Evolutionary conservation across 352 stramenopile genomes (phyloP).

Genomic region (Aphanomyces stellatus): DNA sequence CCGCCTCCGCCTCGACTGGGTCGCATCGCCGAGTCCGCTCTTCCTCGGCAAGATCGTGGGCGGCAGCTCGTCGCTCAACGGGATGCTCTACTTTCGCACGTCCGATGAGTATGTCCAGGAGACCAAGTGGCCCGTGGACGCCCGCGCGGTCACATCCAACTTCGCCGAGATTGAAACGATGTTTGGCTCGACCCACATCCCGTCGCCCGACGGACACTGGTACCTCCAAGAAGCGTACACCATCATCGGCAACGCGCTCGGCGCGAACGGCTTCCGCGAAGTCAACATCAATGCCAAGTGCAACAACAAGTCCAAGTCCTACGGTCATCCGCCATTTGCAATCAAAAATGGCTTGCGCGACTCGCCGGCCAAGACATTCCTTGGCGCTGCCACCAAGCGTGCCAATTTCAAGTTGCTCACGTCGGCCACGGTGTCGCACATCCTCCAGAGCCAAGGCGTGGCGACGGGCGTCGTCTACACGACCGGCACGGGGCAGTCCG

Average conservation of each 20-base stretch:
- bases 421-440: conserved; percentile 35
- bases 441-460: conserved; percentile 35
- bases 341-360: conserved; percentile 51
- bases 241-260: conserved; percentile 35
- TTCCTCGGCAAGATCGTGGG: conserved; percentile 71
- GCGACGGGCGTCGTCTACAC: conserved; percentile 44
- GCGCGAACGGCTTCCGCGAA: conserved; percentile 30
- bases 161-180: conserved; percentile 41
- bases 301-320: conserved; percentile 50
- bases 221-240: conserved; percentile 48
- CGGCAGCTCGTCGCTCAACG: conserved; percentile 77
- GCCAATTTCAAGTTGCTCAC: conserved; percentile 48
- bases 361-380: conserved; percentile 45
- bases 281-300: conserved; percentile 38
- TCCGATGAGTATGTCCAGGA: conserved; percentile 37
- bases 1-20: conserved; percentile 32
- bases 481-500: conserved; percentile 18
- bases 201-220: conserved; percentile 36
- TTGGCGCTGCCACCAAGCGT: conserved; percentile 30
- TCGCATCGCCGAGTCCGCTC: conserved; percentile 31
- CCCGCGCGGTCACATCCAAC: conserved; percentile 49
- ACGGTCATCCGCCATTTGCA: conserved; percentile 36
- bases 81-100: conserved; percentile 69
- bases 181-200: conserved; percentile 37
- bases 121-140: conserved; percentile 40